Evolutionary conservation across 768 basidiomycete species (phyloP).

Genomic region (Tricholoma matsutake): DNA sequence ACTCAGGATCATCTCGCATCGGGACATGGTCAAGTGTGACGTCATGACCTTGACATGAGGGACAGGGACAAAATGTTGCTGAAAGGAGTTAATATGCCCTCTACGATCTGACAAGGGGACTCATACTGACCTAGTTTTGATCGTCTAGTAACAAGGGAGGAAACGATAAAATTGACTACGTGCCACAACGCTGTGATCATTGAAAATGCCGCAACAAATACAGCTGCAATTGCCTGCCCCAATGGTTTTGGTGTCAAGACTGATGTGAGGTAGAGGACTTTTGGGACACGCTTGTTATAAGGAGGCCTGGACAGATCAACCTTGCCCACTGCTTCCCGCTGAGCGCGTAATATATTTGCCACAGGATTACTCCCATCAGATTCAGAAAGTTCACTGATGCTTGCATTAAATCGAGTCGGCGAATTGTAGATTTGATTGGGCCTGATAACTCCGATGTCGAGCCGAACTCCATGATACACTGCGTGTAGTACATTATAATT

Average conservation of each 20-base stretch:
- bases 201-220: background rate
- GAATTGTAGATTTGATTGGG: background rate
- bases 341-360: background rate
- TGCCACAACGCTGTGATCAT: background rate
- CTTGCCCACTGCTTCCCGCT: background rate
- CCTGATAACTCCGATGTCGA: background rate
- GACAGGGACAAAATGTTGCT: background rate
- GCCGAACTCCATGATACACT: background rate
- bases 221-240: background rate
- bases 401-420: background rate
- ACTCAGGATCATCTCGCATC: background rate
- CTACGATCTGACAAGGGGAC: too few species aligned
- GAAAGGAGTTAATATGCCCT: too few species aligned
- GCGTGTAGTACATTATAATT: background rate
- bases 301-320: background rate
- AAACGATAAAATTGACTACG: background rate
- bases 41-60: background rate
- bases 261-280: background rate
- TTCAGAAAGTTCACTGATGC: background rate
- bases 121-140: background rate
- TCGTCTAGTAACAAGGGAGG: background rate
- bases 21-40: background rate
- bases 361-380: background rate
- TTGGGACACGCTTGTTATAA: background rate
- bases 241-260: background rate